Evolutionary conservation across 164 flowering plant species (phyloP).

Genomic region (Kingdonia uniflora): DNA sequence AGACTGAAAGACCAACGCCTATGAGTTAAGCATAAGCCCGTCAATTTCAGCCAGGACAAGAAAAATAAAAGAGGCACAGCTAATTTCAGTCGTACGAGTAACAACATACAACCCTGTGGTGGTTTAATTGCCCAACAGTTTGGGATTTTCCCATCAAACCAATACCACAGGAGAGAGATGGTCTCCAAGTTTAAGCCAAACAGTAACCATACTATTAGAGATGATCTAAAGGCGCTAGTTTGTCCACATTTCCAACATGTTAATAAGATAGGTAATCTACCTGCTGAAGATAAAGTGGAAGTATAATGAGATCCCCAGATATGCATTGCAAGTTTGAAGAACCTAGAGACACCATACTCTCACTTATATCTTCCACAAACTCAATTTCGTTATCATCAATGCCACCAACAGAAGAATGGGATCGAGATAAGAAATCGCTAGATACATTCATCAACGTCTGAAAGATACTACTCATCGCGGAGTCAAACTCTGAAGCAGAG

Average conservation of each 20-base stretch:
- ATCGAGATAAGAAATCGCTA: slow-evolving; percentile 45
- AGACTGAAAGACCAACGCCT: no score
- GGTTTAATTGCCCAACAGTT: no score
- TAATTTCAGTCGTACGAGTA: no score
- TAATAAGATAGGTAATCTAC: slow-evolving; percentile 30
- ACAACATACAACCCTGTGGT: no score
- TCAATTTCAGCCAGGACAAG: no score
- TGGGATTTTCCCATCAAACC: no score
- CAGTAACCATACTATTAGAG: no score
- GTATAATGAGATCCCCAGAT: slow-evolving; percentile 31
- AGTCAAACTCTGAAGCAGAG: slow-evolving; percentile 63
- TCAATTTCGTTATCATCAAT: slow-evolving; percentile 80
- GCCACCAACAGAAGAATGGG: slow-evolving; percentile 25
- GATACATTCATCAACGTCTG: slow-evolving; percentile 70
- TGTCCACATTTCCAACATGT: neutral
- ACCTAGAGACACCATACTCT: slow-evolving; percentile 88
- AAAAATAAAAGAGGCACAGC: no score
- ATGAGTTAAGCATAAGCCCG: no score
- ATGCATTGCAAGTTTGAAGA: slow-evolving; percentile 67
- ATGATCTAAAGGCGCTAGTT: neutral
- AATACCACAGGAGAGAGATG: no score
- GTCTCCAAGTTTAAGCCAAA: no score
- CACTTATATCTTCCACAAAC: slow-evolving; percentile 86
- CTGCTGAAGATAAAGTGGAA: slow-evolving; percentile 69
- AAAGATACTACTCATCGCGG: slow-evolving; percentile 62